Base-by-base conservation (phyloP, 345 rosid genomes). In the Aegle marmelos region DNA sequence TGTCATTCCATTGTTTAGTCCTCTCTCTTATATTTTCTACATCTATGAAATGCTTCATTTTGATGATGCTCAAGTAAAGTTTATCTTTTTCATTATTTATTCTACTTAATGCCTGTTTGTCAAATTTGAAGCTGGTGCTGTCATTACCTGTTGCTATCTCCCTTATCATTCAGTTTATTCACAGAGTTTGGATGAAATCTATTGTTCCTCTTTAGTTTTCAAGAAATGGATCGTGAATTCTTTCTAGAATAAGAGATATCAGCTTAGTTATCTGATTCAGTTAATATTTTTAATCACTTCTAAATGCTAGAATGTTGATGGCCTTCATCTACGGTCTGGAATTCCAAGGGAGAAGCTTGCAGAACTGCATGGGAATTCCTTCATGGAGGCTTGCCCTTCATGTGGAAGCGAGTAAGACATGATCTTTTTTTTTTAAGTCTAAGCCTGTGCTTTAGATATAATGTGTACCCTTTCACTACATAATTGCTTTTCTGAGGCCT, bases 281-380 rank as follows among this genome's bases (percentile, higher is more conserved):
- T n/a, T 37, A 54, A 24, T 68, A 58, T 28, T 62, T 65, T 57
- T 2, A 59, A 14, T 48, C 58, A 33, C 68, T 80, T 61, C 62
- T 61, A 17, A 71, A 72, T 72, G 68, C 75, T 78, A 96, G 99
- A 96, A 96, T 81, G 92, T 96, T 65, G 98, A 96, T 27, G 98
- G 99, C 72, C 93, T 96, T 72, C 99, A 96, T 84, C 97, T 94
- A 83, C 97, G 99, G 67, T 96, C 99, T 83, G 98, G 98, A 78
- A 96, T 96, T 63, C 97, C 99, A 73, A 91, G 99, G 88, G 97
- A 91, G 84, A 96, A 96, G 83, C 94, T 96, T 81, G 88, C 97
- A 60, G 98, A 96, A 78, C 83, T 94, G 83, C 98, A 96, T 79
- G 98, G 99, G 76, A 87, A 96, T 77, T 94, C 97, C 76, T 96